Conservation (phyloP, 2,329 filamentous ascomycete species). For the Teratosphaeria zuluensis region DNA sequence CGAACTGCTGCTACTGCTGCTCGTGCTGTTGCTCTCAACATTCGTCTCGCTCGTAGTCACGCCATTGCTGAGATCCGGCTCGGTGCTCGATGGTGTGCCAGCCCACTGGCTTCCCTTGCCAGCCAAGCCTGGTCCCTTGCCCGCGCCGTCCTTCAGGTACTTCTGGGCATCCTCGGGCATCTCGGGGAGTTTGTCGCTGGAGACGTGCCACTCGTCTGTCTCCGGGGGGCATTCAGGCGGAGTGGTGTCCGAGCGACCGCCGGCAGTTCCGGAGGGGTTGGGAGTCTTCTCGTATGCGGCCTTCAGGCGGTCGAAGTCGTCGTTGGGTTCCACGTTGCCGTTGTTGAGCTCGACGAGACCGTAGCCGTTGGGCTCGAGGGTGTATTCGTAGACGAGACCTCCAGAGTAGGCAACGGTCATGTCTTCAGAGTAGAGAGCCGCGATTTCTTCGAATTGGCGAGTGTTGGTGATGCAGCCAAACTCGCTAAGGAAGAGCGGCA, state of each 20-base stretch:
- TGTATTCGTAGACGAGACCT: constrained; percentile 92
- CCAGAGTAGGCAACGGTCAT: constrained; percentile 91
- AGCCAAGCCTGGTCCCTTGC: constrained; percentile 44
- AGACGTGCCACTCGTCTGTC: constrained; percentile 47
- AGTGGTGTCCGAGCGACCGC: constrained; percentile 41
- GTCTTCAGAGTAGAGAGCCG: constrained; percentile 64
- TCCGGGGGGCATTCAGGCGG: constrained; percentile 47
- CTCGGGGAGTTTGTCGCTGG: constrained; percentile 41
- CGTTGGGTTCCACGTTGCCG: constrained; percentile 44
- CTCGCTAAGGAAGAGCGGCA: constrained; percentile 89
- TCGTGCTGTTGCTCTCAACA: neutral
- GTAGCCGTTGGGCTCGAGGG: constrained; percentile 65
- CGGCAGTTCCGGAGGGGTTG: constrained; percentile 48
- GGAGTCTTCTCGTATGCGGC: constrained; percentile 40
- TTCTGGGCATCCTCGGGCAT: constrained; percentile 46
- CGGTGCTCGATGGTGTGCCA: constrained; percentile 39
- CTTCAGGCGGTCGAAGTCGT: constrained; percentile 54
- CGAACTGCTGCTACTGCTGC: neutral
- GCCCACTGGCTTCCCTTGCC: constrained; percentile 39
- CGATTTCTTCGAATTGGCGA: constrained; percentile 72
- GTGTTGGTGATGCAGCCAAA: constrained; percentile 79
- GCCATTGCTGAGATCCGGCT: constrained; percentile 31
- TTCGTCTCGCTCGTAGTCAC: constrained; percentile 3
- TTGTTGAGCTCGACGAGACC: constrained; percentile 61
- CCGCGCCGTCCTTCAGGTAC: constrained; percentile 49